Evolutionary conservation across 108 stramenopile genomes (phyloP).

Genomic region (Pseudonitzschia pungens): DNA sequence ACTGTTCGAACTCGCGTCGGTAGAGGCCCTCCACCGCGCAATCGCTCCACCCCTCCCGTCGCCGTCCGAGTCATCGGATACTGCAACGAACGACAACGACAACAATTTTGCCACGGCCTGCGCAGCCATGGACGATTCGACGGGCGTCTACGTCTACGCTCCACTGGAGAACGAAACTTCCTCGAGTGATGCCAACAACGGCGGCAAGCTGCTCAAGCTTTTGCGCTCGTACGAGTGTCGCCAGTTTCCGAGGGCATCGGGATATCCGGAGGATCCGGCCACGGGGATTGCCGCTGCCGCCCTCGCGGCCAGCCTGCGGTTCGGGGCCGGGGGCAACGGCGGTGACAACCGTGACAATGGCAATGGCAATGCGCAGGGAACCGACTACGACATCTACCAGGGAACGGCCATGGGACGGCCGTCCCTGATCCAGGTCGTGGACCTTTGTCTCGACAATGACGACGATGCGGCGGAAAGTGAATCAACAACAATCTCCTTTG

Average conservation of each 20-base stretch:
- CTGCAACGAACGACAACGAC: not conserved
- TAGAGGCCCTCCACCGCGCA: constrained; percentile 45
- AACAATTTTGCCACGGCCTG: constrained; percentile 46
- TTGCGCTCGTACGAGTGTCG: constrained; percentile 45
- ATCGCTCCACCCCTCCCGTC: not conserved
- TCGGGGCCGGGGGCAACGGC: no score
- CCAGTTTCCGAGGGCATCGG: constrained; percentile 61
- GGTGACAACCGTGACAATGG: not conserved
- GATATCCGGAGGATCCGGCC: constrained; percentile 76
- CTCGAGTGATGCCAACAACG: no score
- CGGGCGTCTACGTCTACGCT: constrained; percentile 65
- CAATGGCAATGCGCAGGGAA: constrained; percentile 7
- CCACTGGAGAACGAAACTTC: no score
- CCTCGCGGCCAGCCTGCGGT: constrained; percentile 54
- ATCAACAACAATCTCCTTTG: constrained; percentile 7
- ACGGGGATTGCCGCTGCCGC: constrained; percentile 81
- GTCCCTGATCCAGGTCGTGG: constrained; percentile 46
- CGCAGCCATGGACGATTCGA: constrained; percentile 52
- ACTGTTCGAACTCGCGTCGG: constrained; percentile 51
- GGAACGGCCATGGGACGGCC: constrained; percentile 67
- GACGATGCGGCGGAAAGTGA: not conserved
- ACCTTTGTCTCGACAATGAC: constrained; percentile 10
- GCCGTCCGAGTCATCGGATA: not conserved
- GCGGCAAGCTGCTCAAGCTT: not conserved
- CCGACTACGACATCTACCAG: constrained; percentile 55